Evolutionary conservation across 306 rosid genomes (phyloP).

Genomic region (Fagus sylvatica): DNA sequence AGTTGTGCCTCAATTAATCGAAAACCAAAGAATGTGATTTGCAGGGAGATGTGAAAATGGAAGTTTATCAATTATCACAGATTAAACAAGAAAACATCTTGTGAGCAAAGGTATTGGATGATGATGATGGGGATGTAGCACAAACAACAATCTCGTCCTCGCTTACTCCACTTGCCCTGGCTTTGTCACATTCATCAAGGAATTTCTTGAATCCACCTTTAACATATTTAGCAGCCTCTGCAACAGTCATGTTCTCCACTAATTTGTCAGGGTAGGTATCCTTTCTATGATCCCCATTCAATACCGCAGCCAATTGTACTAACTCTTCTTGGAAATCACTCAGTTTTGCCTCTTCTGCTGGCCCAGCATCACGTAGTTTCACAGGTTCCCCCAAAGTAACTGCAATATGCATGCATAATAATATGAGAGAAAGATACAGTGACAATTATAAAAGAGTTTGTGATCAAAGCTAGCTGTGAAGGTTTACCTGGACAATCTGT

Average conservation of each 20-base stretch:
- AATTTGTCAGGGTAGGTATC: constrained; percentile 48
- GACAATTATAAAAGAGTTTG: background rate
- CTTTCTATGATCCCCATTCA: constrained; percentile 57
- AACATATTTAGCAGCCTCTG: constrained; percentile 49
- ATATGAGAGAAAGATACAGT: background rate
- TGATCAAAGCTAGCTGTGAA: background rate
- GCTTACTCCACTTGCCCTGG: constrained; percentile 48
- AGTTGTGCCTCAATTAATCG: background rate
- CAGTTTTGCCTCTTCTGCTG: constrained; percentile 34
- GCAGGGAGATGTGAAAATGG: background rate
- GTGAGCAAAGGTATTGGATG: constrained; percentile 29
- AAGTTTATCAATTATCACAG: constrained; percentile 37
- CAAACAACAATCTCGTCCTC: constrained; percentile 50
- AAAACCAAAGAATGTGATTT: background rate
- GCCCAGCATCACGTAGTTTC: constrained; percentile 44
- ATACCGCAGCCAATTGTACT: constrained; percentile 61
- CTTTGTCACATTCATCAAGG: constrained; percentile 54
- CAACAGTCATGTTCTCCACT: constrained; percentile 49
- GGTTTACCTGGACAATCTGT: constrained; percentile 47
- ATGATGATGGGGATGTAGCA: background rate
- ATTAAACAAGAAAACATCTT: constrained; percentile 53
- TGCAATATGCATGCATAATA: constrained; percentile 25
- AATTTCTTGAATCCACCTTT: constrained; percentile 47
- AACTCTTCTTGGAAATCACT: constrained; percentile 67
- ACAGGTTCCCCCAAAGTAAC: constrained; percentile 46